A percentile compares a stretch with the other conserved stretches of the same genome.
Evolutionary conservation across 2,329 filamentous ascomycete genomes (phyloP).

Genomic region (Mariannaea sp.): DNA sequence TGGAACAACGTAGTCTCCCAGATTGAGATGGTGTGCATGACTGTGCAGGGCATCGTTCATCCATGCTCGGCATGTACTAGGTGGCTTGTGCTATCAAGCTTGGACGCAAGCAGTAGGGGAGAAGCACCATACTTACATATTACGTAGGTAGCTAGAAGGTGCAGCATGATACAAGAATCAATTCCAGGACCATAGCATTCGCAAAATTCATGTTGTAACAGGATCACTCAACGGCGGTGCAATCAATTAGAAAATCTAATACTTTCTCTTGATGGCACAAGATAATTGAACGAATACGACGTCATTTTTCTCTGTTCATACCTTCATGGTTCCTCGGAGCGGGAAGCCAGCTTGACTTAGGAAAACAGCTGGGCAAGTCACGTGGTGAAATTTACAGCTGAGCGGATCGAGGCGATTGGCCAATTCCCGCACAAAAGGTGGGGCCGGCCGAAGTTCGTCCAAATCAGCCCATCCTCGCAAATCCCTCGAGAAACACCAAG

Average conservation of each 20-base stretch:
- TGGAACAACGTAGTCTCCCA: no score
- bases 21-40: no score
- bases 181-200: no score
- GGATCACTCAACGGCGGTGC: no score
- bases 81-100: no score
- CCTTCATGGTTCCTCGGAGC: conserved; percentile 6
- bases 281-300: conserved; percentile 2
- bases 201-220: no score
- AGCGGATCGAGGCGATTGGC: conserved; percentile 46
- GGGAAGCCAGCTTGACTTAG: conserved; percentile 24
- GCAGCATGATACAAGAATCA: no score
- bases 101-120: no score
- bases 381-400: conserved; percentile 36
- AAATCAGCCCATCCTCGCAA: conserved; percentile 55
- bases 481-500: conserved; percentile 49
- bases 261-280: not conserved
- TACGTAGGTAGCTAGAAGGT: no score
- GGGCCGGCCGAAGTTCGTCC: conserved; percentile 42
- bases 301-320: not conserved
- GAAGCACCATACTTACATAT: no score
- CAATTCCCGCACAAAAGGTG: conserved; percentile 41
- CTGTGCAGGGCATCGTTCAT: no score
- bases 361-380: conserved; percentile 32
- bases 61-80: no score
- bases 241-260: not conserved